Conservation (phyloP, 495 filamentous ascomycete species). For the Lasiosphaeria miniovina region DNA sequence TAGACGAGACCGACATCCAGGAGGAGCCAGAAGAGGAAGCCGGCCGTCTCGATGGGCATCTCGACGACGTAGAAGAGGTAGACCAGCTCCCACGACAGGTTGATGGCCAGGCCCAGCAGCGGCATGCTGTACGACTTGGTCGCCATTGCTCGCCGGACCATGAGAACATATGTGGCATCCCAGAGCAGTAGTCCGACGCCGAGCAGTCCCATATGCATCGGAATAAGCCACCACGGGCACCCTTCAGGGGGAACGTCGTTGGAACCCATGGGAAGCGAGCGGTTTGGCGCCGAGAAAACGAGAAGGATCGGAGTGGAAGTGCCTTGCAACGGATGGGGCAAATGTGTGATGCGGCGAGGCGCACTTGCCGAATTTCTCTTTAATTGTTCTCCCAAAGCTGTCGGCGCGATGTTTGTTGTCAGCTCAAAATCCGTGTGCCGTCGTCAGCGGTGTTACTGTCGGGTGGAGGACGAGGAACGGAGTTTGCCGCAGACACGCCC, state of each 20-base stretch:
- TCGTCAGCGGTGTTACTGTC: too few species aligned
- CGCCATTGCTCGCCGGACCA: conserved; percentile 33
- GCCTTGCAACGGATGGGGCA: too few species aligned
- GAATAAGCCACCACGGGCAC: conserved; percentile 34
- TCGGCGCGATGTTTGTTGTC: too few species aligned
- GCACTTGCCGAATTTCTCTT: too few species aligned
- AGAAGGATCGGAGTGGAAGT: too few species aligned
- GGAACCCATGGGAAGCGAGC: neutral
- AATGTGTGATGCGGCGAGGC: too few species aligned
- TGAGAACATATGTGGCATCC: conserved; percentile 43
- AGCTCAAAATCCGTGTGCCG: too few species aligned
- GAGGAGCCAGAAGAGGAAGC: conserved; percentile 41
- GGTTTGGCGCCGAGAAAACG: too few species aligned
- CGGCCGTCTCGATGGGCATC: conserved; percentile 33
- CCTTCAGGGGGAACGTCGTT: conserved; percentile 37
- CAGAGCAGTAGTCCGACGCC: conserved; percentile 39
- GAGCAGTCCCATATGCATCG: conserved; percentile 35
- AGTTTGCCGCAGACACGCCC: too few species aligned
- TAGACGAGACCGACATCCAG: conserved; percentile 43
- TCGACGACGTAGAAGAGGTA: conserved; percentile 41
- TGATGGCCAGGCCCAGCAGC: conserved; percentile 39
- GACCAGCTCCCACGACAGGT: conserved; percentile 46
- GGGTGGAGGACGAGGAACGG: too few species aligned
- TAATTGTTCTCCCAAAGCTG: too few species aligned
- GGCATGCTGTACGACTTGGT: conserved; percentile 48